Evolutionary conservation across 371 early-diverging fungal genomes (phyloP).

Genomic region (Mucor indicus): DNA sequence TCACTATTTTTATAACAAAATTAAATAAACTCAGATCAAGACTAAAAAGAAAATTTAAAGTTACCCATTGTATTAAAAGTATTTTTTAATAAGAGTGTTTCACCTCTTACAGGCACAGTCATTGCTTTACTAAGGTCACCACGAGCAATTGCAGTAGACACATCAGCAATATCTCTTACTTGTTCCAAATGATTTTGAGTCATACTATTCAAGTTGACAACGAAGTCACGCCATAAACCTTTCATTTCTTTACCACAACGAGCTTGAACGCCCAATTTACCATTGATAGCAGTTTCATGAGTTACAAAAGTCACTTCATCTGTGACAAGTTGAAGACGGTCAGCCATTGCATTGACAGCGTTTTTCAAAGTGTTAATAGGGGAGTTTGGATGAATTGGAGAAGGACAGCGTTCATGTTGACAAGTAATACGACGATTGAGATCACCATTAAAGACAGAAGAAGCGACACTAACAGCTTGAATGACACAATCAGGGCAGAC

Average conservation of each 20-base stretch:
- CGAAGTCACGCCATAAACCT: constrained; percentile 74
- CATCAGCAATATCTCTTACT: constrained; percentile 72
- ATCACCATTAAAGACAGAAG: constrained; percentile 49
- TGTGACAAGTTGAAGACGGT: constrained; percentile 52
- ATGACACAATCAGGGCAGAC: constrained; percentile 46
- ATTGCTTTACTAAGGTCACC: constrained; percentile 72
- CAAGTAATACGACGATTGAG: constrained; percentile 45
- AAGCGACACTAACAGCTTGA: constrained; percentile 48
- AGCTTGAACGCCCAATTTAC: constrained; percentile 66
- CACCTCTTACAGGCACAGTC: constrained; percentile 66
- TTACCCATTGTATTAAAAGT: constrained; percentile 73
- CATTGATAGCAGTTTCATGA: constrained; percentile 63
- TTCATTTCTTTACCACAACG: constrained; percentile 50
- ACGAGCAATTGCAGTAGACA: constrained; percentile 69
- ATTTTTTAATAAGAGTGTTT: constrained; percentile 64
- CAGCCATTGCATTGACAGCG: constrained; percentile 69
- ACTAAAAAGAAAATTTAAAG: background rate
- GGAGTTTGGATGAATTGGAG: constrained; percentile 6
- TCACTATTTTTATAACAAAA: constrained; percentile 30
- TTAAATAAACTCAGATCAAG: background rate
- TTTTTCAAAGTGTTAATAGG: constrained; percentile 48
- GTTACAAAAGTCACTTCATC: constrained; percentile 61
- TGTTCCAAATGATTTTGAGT: constrained; percentile 65
- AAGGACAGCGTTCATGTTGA: constrained; percentile 25
- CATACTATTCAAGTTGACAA: constrained; percentile 66